phyloP scores from a whole-genome alignment of 2,329 filamentous ascomycete species.

The Rhinocladiella mackenziei region DNA sequence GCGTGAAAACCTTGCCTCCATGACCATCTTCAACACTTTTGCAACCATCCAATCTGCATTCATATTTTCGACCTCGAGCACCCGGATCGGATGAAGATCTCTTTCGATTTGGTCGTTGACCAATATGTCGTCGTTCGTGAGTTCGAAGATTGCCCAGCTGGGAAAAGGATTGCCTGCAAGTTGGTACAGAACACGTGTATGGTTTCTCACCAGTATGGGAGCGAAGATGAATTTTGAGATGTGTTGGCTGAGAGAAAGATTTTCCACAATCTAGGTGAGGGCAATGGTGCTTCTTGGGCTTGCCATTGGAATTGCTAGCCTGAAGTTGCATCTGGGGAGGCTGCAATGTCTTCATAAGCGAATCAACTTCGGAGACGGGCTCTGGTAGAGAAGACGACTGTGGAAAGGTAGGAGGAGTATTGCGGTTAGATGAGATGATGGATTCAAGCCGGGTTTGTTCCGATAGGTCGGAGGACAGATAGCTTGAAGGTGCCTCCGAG shows the following conservation, averaged over 20 bases:
- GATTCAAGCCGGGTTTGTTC: conserved; percentile 20
- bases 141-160: conserved; percentile 87
- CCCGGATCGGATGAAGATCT: conserved; percentile 43
- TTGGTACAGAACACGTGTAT: conserved; percentile 68
- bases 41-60: conserved; percentile 77
- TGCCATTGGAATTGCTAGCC: conserved; percentile 27
- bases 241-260: conserved; percentile 85
- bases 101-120: conserved; percentile 81
- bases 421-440: conserved; percentile 18
- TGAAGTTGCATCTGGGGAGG: conserved; percentile 45
- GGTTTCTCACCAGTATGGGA: conserved; percentile 88
- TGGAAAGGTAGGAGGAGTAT: conserved; percentile 13
- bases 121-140: conserved; percentile 81
- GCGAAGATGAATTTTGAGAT: conserved; percentile 82
- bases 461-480: conserved; percentile 23
- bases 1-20: conserved; percentile 74
- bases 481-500: conserved; percentile 27
- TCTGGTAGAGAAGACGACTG: conserved; percentile 7
- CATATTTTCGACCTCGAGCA: conserved; percentile 57
- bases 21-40: conserved; percentile 10
- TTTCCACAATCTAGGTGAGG: conserved; percentile 70
- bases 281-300: conserved; percentile 64
- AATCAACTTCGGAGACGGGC: conserved; percentile 63
- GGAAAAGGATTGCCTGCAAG: conserved; percentile 76
- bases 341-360: conserved; percentile 78